Evolutionary conservation across 768 basidiomycete genomes (phyloP).

Genomic region (Pleurotus eryngii): DNA sequence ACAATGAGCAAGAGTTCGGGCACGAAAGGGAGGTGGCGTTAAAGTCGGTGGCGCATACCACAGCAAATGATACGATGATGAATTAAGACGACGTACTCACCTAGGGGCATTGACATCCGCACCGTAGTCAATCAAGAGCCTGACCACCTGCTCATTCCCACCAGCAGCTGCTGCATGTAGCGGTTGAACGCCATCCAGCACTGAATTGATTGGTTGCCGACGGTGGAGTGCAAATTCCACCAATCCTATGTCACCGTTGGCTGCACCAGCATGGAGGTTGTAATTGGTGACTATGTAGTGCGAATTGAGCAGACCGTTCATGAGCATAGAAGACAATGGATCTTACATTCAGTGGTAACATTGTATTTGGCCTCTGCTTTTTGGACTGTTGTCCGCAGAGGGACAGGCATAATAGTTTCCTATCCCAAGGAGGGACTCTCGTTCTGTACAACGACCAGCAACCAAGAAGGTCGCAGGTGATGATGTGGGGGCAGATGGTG

Average conservation of each 20-base stretch:
- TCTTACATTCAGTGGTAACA: conserved; percentile 55
- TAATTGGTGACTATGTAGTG: conserved; percentile 61
- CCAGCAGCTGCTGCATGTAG: conserved; percentile 93
- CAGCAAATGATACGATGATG: not conserved
- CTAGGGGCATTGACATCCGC: conserved; percentile 98
- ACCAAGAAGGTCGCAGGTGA: conserved; percentile 13
- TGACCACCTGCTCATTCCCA: conserved; percentile 85
- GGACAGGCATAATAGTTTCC: conserved; percentile 41
- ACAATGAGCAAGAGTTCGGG: not conserved
- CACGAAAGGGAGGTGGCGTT: conserved; percentile 10
- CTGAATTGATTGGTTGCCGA: conserved; percentile 95
- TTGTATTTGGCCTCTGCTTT: conserved; percentile 56
- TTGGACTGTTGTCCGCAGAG: conserved; percentile 41
- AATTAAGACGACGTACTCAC: conserved; percentile 35
- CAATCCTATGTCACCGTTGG: conserved; percentile 86
- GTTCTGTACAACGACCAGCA: too few relatives aligned
- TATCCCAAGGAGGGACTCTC: conserved; percentile 8
- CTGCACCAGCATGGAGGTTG: conserved; percentile 74
- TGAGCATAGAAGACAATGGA: not conserved
- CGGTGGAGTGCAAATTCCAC: conserved; percentile 90
- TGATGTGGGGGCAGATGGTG: conserved; percentile 10
- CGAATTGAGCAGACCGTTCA: conserved; percentile 9
- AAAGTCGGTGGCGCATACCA: not conserved
- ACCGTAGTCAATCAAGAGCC: conserved; percentile 84
- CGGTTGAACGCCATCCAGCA: conserved; percentile 94